phyloP scores from a whole-genome alignment of 768 basidiomycete genomes.

The Cyclocybe cylindracea region DNA sequence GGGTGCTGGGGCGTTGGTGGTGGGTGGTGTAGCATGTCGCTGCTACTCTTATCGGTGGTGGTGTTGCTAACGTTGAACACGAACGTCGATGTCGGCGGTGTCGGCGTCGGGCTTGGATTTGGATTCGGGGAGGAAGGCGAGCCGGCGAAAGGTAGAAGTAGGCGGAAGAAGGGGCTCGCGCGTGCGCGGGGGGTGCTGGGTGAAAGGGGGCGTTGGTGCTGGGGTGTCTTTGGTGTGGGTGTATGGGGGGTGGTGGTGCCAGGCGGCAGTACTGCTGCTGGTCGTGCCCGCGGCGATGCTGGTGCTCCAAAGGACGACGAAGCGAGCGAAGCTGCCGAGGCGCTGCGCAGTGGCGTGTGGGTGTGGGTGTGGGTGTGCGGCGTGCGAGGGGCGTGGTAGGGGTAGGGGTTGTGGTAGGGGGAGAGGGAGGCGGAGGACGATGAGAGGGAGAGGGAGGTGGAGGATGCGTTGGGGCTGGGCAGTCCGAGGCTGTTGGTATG shows the following conservation, averaged over 20 bases:
- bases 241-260: not conserved
- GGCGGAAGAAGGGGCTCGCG: conserved; percentile 18
- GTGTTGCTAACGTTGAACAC: not conserved
- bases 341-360: conserved; percentile 6
- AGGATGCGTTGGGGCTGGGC: conserved; percentile 15
- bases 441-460: not conserved
- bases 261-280: too few relatives aligned
- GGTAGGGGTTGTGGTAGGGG: not conserved
- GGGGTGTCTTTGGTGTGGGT: not conserved
- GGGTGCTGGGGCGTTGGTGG: too few relatives aligned
- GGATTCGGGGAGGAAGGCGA: too few relatives aligned
- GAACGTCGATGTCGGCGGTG: too few relatives aligned
- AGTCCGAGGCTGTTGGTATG: conserved; percentile 19
- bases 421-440: not conserved
- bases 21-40: too few relatives aligned
- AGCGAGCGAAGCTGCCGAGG: not conserved
- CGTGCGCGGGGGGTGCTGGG: conserved; percentile 4
- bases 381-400: conserved; percentile 2
- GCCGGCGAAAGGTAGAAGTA: conserved; percentile 14
- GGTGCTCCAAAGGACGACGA: too few relatives aligned
- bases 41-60: not conserved
- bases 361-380: too few relatives aligned
- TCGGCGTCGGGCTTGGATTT: too few relatives aligned
- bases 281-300: too few relatives aligned
- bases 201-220: not conserved